These are phyloP conservation scores for Chimonanthus praecox DNA, from an alignment of 164 flowering plant genomes.

Conservation along the genomic window DNA sequence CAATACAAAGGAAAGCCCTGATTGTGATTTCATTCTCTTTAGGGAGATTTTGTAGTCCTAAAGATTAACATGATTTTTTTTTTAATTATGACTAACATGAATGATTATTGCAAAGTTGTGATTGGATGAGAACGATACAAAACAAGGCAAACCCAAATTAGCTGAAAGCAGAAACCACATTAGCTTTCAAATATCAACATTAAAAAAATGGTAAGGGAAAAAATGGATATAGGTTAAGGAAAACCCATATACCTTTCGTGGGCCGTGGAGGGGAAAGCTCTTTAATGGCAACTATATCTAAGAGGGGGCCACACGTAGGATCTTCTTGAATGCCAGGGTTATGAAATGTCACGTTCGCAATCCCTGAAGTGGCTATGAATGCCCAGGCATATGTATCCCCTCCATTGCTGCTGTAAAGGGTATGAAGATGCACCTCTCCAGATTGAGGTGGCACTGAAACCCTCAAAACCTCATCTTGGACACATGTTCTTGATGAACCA, in stretches of 20 bases:
- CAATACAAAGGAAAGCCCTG: no score
- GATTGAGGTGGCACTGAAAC: conserved; percentile 52
- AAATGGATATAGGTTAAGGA: neutral
- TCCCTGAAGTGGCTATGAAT: conserved; percentile 40
- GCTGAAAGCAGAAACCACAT: no score
- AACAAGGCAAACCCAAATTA: no score
- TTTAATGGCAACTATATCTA: conserved; percentile 85
- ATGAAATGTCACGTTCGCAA: conserved; percentile 50
- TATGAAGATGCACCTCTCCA: conserved; percentile 78
- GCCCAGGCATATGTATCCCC: conserved; percentile 83
- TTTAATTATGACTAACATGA: no score
- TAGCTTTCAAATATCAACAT: no score
- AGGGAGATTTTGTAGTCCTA: no score
- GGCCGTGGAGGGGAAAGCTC: conserved; percentile 53
- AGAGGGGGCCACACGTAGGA: conserved; percentile 88
- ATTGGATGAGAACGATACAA: no score
- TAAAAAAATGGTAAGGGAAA: neutral
- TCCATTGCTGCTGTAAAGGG: conserved; percentile 71
- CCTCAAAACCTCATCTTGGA: conserved; percentile 80
- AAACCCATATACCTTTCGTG: conserved; percentile 44
- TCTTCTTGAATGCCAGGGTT: conserved; percentile 91
- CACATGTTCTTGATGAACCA: conserved; percentile 89
- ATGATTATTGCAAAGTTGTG: no score
- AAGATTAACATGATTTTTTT: no score
- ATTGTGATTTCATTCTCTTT: no score